Percentiles rank a stretch among this genome's conserved stretches.
Conservation (phyloP, 140 eudicot species). For the Stevia rebaudiana region DNA sequence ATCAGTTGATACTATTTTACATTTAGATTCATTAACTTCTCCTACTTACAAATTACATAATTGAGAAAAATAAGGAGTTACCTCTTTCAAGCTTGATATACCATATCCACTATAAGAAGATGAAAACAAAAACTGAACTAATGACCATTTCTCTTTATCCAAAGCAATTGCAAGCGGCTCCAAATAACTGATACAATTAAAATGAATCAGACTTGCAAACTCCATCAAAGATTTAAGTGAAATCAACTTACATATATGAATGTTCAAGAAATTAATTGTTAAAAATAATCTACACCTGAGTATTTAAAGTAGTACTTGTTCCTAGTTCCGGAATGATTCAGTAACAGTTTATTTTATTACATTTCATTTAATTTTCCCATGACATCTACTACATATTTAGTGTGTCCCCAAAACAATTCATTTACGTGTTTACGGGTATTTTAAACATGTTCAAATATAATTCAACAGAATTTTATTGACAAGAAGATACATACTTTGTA, state of each 20-base stretch:
- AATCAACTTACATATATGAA: neutral
- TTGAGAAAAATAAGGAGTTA: constrained; percentile 28
- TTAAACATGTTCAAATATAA: neutral
- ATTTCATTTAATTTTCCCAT: neutral
- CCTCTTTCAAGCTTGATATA: constrained; percentile 83
- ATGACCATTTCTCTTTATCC: constrained; percentile 90
- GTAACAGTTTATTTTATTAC: neutral
- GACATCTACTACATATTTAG: neutral
- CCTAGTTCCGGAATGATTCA: neutral
- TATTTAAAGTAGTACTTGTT: neutral
- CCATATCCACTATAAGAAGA: constrained; percentile 95
- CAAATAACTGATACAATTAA: constrained; percentile 54
- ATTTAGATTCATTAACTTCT: no score
- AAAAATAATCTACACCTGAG: neutral
- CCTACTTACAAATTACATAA: no score
- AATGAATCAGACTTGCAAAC: constrained; percentile 12
- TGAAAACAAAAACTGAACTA: constrained; percentile 83
- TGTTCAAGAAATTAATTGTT: neutral
- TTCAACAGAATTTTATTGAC: neutral
- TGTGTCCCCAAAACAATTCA: neutral
- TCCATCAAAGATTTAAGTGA: constrained; percentile 2
- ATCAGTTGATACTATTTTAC: no score
- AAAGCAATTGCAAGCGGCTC: constrained; percentile 91
- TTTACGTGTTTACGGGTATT: neutral
- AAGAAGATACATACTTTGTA: constrained; percentile 53